Evolutionary conservation across 352 stramenopile genomes (phyloP).

Genomic region (Phytophthora ramorum): DNA sequence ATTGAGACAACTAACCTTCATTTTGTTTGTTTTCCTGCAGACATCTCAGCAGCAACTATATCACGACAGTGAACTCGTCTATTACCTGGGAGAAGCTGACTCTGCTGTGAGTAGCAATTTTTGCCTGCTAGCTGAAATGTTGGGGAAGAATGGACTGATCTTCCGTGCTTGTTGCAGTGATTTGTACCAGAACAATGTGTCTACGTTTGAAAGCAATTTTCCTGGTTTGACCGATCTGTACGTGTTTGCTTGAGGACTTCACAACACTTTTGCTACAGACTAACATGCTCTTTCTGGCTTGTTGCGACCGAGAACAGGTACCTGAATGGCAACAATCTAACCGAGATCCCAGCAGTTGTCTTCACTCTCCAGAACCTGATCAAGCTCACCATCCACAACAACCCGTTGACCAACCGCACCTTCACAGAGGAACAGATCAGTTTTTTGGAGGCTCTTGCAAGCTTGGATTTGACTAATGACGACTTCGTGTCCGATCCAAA

Average conservation of each 20-base stretch:
- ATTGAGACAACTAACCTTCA: background rate
- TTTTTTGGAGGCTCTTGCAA: conserved; percentile 23
- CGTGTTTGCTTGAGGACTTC: background rate
- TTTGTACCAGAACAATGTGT: conserved; percentile 20
- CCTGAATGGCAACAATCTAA: conserved; percentile 24
- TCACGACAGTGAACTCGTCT: conserved; percentile 20
- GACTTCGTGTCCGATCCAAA: conserved; percentile 15
- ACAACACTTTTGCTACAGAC: background rate
- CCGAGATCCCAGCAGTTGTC: conserved; percentile 24
- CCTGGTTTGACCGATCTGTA: conserved; percentile 22
- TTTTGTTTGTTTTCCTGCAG: conserved; percentile 7
- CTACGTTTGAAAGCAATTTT: conserved; percentile 30
- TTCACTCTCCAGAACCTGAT: conserved; percentile 25
- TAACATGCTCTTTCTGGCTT: background rate
- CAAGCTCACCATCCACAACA: conserved; percentile 21
- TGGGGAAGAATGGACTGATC: background rate
- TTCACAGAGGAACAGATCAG: conserved; percentile 26
- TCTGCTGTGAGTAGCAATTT: conserved; percentile 20
- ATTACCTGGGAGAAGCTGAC: conserved; percentile 19
- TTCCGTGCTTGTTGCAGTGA: conserved; percentile 7
- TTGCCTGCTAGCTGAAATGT: background rate
- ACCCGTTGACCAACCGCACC: conserved; percentile 16
- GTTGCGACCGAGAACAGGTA: conserved; percentile 7
- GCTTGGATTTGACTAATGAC: conserved; percentile 18
- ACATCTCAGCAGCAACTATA: conserved; percentile 22